Conservation (phyloP, 331 rosid genomes). For the Ulmus americana region DNA sequence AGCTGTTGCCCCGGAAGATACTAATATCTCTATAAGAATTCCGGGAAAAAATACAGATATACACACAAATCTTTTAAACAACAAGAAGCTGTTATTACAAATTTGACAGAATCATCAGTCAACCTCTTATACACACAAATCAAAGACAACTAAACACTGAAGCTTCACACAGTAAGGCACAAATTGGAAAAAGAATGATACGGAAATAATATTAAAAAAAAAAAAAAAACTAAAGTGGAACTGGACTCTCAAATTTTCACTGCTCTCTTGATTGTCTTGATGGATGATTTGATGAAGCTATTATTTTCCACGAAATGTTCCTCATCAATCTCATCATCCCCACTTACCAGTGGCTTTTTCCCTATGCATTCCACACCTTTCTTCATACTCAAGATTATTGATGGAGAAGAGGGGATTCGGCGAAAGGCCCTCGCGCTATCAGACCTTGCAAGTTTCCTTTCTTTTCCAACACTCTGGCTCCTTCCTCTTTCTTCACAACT, state of each 20-base stretch:
- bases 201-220: background rate
- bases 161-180: slow-evolving; percentile 9
- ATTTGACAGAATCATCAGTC: background rate
- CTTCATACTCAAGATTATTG: slow-evolving; percentile 63
- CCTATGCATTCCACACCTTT: slow-evolving; percentile 65
- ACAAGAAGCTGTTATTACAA: slow-evolving; percentile 30
- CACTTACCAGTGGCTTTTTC: slow-evolving; percentile 53
- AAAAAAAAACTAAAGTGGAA: background rate
- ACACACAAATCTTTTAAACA: slow-evolving; percentile 2
- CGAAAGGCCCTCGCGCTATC: slow-evolving; percentile 68
- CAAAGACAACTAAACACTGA: slow-evolving; percentile 4
- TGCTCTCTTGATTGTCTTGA: slow-evolving; percentile 62
- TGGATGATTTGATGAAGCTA: slow-evolving; percentile 52
- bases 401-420: slow-evolving; percentile 85
- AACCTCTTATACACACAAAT: slow-evolving; percentile 16
- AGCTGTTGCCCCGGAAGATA: too few relatives aligned
- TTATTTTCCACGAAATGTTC: slow-evolving; percentile 29
- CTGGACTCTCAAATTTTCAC: slow-evolving; percentile 38
- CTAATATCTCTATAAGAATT: too few relatives aligned
- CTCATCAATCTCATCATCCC: slow-evolving; percentile 27
- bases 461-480: slow-evolving; percentile 41
- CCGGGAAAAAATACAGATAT: background rate
- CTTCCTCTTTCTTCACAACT: slow-evolving; percentile 45
- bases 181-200: background rate
- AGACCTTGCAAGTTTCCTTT: slow-evolving; percentile 48